phyloP scores from a whole-genome alignment of 2,329 filamentous ascomycete species.

The Penicillium sp. region DNA sequence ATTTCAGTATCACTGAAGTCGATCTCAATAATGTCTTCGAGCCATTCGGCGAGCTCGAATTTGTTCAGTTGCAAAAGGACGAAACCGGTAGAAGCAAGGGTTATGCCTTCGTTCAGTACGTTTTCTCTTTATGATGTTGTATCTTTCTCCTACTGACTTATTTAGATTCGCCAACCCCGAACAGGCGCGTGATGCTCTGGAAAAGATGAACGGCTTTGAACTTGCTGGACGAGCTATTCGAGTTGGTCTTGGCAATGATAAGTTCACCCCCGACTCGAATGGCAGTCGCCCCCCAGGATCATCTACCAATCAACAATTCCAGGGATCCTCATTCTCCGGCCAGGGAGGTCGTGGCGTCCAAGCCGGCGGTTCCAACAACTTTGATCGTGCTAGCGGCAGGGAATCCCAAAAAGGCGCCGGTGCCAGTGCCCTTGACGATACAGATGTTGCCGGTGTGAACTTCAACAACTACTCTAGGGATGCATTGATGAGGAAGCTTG shows the following conservation, averaged over 20 bases:
- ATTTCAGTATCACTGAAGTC: constrained; percentile 97
- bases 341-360: constrained; percentile 83
- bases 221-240: constrained; percentile 95
- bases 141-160: constrained; percentile 35
- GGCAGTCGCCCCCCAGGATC: constrained; percentile 83
- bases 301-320: constrained; percentile 65
- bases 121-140: constrained; percentile 25
- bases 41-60: constrained; percentile 95
- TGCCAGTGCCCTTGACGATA: constrained; percentile 93
- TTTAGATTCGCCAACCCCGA: constrained; percentile 81
- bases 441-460: constrained; percentile 95
- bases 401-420: constrained; percentile 85
- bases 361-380: constrained; percentile 70
- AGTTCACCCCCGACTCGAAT: constrained; percentile 97
- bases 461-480: constrained; percentile 99
- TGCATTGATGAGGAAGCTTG: constrained; percentile 97
- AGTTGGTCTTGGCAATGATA: constrained; percentile 99
- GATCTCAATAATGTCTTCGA: constrained; percentile 96
- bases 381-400: constrained; percentile 85
- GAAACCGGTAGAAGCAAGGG: constrained; percentile 86
- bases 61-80: constrained; percentile 96
- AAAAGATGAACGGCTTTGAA: constrained; percentile 99
- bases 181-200: constrained; percentile 88
- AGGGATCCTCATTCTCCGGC: constrained; percentile 89
- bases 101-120: constrained; percentile 98